Percentiles rank a stretch among this genome's conserved stretches.
Evolutionary conservation across 192 early-diverging fungal genomes (phyloP).

Genomic region (Gigaspora rosea): DNA sequence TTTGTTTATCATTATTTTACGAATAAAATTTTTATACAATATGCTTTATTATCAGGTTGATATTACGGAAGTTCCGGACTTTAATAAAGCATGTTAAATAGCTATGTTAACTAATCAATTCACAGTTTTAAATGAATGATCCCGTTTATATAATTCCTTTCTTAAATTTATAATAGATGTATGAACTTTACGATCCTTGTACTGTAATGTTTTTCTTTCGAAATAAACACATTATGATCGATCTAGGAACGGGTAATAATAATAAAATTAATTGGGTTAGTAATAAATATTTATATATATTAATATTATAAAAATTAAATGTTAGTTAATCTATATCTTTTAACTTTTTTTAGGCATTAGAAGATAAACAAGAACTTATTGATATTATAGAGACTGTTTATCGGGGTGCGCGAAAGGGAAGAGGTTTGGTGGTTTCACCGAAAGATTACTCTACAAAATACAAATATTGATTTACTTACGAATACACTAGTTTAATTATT

Average conservation of each 20-base stretch:
- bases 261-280: conserved; percentile 95
- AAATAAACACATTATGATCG: conserved; percentile 99
- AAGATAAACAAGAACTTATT: conserved; percentile 95
- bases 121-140: no score
- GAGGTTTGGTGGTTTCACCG: conserved; percentile 94
- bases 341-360: conserved; percentile 54
- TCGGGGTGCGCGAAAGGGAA: conserved; percentile 92
- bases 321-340: no score
- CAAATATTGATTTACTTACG: conserved; percentile 70
- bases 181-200: conserved; percentile 98
- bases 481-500: no score
- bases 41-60: conserved; percentile 57
- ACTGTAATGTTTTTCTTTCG: conserved; percentile 97
- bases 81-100: conserved; percentile 63
- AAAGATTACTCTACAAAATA: conserved; percentile 99
- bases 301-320: no score
- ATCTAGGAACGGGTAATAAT: conserved; percentile 99
- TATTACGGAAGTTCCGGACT: conserved; percentile 92
- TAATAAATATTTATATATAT: background rate
- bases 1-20: no score
- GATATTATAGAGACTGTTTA: conserved; percentile 90
- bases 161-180: conserved; percentile 78
- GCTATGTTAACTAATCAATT: no score
- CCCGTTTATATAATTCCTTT: background rate
- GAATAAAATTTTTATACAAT: no score